Base-by-base conservation (phyloP, 2,329 filamentous ascomycete species). In the Cercospora canescens region DNA sequence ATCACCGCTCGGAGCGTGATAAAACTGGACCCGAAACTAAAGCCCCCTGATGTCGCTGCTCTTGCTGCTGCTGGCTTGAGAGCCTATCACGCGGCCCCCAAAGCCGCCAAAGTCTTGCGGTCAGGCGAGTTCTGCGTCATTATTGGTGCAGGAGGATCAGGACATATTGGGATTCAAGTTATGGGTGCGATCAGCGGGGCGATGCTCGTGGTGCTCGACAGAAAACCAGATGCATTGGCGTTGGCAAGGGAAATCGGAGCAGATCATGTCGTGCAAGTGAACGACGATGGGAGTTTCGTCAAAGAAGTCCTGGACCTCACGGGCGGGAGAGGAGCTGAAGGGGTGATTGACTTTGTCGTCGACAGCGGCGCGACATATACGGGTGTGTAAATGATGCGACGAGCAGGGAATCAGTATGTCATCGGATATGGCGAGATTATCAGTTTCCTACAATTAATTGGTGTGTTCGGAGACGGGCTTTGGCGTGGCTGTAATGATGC, bases 381-480 rank as follows among this genome's bases (percentile, higher is more conserved):
- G 14, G 71, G 72, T 9, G 66, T 73, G n/a, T 68, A 71, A 55
- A 73, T 73, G 71, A 57, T 73, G 30, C 63, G 71, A 3, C 63
- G 70, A 14, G 72, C 72, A 8, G 70, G 72, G n/a, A 73, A 73
- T 52, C 72, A 73, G 57, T 73, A 72, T 32, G 66, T 73, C 21
- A 71, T 73, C 12, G 72, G 71, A 3, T 62, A 62, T 28, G 60
- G 60, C 48, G 60, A 62, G 60, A 62, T 56, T 24, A 62, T 62
- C 48, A 62, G 56, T 26, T 62, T 7, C 60, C 60, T 62, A 62
- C 60, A 7, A 62, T 62, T 39, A 7, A 62, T 62, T 39, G 48
- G 60, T 62, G 34, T 45, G 60, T 56, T 5, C 6, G 4, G 7
- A 26, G 4, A 26, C n/a, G 6, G 4, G 8, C n/a, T 11, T 32